Conservation (phyloP, 2,329 filamentous ascomycete species). For the Penicillium glabrum region DNA sequence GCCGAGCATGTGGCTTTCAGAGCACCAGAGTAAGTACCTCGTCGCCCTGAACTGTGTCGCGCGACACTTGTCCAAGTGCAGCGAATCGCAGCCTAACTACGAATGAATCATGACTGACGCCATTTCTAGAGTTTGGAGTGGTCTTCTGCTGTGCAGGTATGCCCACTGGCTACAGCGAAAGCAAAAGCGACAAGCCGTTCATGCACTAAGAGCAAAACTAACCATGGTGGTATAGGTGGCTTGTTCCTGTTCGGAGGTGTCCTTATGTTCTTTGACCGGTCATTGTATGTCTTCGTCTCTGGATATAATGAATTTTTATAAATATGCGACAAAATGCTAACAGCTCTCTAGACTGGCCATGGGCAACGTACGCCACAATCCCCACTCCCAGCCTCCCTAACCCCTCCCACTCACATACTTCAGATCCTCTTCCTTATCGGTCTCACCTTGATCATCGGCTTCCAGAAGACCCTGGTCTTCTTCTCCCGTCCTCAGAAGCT, state of each 20-base stretch:
- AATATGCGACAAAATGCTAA: background rate
- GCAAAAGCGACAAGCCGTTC: background rate
- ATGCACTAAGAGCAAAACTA: conserved; percentile 12
- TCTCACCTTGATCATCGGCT: conserved; percentile 91
- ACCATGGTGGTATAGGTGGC: conserved; percentile 60
- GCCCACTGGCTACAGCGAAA: conserved; percentile 28
- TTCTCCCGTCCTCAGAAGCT: conserved; percentile 92
- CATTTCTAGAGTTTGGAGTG: conserved; percentile 80
- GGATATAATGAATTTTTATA: background rate
- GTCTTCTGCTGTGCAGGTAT: conserved; percentile 96
- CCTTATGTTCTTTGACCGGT: conserved; percentile 95
- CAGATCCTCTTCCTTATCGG: conserved; percentile 98
- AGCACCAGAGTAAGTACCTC: conserved; percentile 77
- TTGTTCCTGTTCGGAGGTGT: conserved; percentile 95
- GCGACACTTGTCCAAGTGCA: conserved; percentile 2
- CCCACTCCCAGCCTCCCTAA: conserved; percentile 8
- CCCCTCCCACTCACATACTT: background rate
- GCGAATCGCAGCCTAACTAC: background rate
- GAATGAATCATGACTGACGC: conserved; percentile 18
- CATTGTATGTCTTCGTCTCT: conserved; percentile 65
- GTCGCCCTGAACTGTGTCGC: background rate
- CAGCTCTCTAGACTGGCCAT: conserved; percentile 72
- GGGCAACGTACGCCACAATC: conserved; percentile 71
- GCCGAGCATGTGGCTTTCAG: conserved; percentile 94
- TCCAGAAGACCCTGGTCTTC: conserved; percentile 87